Evolutionary conservation across 2,329 filamentous ascomycete species (phyloP).

Genomic region (Dactylellina drechsleri): DNA sequence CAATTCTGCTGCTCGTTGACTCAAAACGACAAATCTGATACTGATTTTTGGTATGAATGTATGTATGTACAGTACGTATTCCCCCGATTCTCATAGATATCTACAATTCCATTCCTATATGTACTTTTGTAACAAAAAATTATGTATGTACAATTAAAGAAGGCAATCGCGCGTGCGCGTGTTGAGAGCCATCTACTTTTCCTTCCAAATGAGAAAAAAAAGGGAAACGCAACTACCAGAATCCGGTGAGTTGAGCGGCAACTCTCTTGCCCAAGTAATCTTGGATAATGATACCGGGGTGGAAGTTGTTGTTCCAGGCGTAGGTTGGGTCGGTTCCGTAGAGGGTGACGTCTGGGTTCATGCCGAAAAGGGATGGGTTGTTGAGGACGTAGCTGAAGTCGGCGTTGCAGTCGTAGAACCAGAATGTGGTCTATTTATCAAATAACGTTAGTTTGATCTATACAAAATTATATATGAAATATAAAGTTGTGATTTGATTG

Average conservation of each 20-base stretch:
- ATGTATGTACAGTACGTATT: no score
- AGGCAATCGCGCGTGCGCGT: no score
- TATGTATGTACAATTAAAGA: background rate
- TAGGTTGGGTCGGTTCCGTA: slow-evolving; percentile 40
- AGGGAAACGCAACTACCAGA: background rate
- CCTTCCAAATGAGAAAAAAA: no score
- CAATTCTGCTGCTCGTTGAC: no score
- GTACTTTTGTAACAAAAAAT: no score
- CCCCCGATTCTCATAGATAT: no score
- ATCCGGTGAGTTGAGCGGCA: slow-evolving; percentile 12
- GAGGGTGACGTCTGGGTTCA: slow-evolving; percentile 46
- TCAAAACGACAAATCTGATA: no score
- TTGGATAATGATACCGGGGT: slow-evolving; percentile 46
- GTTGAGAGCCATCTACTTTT: no score
- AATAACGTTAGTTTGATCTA: background rate
- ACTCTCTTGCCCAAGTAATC: slow-evolving; percentile 52
- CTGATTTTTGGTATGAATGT: no score
- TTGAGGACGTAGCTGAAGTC: slow-evolving; percentile 42
- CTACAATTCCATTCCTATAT: no score
- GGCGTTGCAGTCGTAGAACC: slow-evolving; percentile 43
- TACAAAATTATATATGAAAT: background rate
- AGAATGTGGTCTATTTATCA: slow-evolving; percentile 41
- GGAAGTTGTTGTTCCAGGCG: slow-evolving; percentile 50
- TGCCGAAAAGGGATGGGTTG: slow-evolving; percentile 31
- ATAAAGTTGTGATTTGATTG: no score